Evolutionary conservation across 306 rosid genomes (phyloP).

Genomic region (Castanea sativa): DNA sequence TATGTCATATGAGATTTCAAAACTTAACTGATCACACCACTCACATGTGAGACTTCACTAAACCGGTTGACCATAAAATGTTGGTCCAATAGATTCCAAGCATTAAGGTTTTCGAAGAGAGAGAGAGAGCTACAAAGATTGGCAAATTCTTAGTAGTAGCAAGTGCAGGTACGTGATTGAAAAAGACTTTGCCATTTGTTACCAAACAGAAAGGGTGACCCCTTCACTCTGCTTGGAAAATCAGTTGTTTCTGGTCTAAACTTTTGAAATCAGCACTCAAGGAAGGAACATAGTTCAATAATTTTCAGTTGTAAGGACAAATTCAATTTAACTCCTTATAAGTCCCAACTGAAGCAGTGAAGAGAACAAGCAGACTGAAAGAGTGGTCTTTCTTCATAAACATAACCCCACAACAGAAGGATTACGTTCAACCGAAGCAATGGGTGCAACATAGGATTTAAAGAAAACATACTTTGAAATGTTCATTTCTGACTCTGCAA

Average conservation of each 20-base stretch:
- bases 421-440: neutral
- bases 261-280: neutral
- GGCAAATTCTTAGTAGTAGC: no score
- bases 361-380: neutral
- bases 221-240: neutral
- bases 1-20: no score
- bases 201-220: no score
- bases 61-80: no score
- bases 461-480: conserved; percentile 51
- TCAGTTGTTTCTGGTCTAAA: neutral
- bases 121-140: no score
- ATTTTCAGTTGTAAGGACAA: neutral
- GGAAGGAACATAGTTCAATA: neutral
- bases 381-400: neutral
- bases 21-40: no score
- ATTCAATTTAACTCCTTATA: neutral
- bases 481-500: conserved; percentile 51
- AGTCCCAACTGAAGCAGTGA: neutral
- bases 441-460: neutral
- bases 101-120: no score
- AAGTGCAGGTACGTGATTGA: no score
- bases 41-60: no score
- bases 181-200: no score
- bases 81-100: no score
- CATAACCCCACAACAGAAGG: neutral